Percentiles rank a stretch among this genome's conserved stretches.
Evolutionary conservation across 148 eudicot genomes (phyloP).

Genomic region (Rhododendron ferrugineum): DNA sequence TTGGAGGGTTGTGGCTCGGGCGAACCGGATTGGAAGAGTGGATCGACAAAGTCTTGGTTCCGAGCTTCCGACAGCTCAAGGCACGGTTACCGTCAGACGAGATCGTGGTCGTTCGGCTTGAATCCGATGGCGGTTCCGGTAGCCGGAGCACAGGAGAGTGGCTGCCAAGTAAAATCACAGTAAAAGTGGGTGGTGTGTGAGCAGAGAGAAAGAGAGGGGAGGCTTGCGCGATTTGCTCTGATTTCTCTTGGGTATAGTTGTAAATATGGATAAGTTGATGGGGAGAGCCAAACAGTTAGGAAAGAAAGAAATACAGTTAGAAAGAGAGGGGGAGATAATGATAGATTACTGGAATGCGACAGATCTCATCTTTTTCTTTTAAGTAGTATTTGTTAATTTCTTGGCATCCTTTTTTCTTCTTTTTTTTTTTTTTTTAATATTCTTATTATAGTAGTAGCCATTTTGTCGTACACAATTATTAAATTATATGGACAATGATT

Average conservation of each 20-base stretch:
- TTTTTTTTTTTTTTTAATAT: not conserved
- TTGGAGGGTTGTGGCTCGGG: constrained; percentile 78
- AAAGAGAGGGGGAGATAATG: not conserved
- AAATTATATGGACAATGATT: constrained; percentile 2
- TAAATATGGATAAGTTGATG: constrained; percentile 21
- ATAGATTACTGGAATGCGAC: constrained; percentile 9
- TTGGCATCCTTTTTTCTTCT: not conserved
- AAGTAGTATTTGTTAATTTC: constrained; percentile 9
- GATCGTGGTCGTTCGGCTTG: constrained; percentile 36
- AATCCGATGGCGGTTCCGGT: constrained; percentile 35
- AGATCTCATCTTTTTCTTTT: not conserved
- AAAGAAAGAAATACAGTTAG: constrained; percentile 3
- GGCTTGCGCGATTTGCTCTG: constrained; percentile 2
- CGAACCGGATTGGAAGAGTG: constrained; percentile 55
- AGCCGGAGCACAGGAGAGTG: constrained; percentile 43
- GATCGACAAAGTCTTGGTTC: constrained; percentile 47
- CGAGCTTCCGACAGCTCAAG: constrained; percentile 51
- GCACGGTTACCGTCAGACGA: constrained; percentile 24
- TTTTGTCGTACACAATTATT: not conserved
- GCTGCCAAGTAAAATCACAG: constrained; percentile 51
- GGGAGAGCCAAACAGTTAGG: constrained; percentile 14
- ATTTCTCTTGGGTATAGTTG: constrained; percentile 18
- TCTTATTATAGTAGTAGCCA: not conserved
- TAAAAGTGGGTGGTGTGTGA: constrained; percentile 20
- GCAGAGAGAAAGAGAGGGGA: not conserved